phyloP scores from a whole-genome alignment of 768 basidiomycete genomes.

The Pulveroboletus sp. region DNA sequence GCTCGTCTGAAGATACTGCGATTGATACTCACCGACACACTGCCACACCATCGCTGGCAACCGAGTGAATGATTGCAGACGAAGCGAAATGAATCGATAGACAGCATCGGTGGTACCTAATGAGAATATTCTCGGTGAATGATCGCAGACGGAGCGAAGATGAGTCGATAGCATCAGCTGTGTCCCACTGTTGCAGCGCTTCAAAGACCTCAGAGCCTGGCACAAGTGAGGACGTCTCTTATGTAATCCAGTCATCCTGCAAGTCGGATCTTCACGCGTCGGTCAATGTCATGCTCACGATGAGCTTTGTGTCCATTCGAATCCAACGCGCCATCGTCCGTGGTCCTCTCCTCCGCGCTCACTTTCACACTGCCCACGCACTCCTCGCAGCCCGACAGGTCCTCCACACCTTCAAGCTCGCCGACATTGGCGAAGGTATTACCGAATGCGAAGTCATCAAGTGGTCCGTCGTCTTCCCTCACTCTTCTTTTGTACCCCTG shows the following conservation, averaged over 20 bases:
- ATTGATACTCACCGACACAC: too few species aligned
- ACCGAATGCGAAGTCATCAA: slow-evolving; percentile 87
- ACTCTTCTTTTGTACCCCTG: neutral
- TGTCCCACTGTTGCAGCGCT: too few species aligned
- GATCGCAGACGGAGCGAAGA: too few species aligned
- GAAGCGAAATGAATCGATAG: too few species aligned
- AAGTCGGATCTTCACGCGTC: neutral
- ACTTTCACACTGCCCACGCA: slow-evolving; percentile 35
- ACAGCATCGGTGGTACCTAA: too few species aligned
- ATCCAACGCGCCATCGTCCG: slow-evolving; percentile 23
- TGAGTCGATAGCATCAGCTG: too few species aligned
- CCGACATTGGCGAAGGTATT: slow-evolving; percentile 88
- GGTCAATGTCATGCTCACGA: neutral
- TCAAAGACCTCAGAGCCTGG: too few species aligned
- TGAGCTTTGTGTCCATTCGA: slow-evolving; percentile 7
- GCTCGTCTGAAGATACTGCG: too few species aligned
- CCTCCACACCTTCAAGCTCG: slow-evolving; percentile 66
- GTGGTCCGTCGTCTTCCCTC: slow-evolving; percentile 50
- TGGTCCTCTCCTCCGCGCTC: slow-evolving; percentile 25
- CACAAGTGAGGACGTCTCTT: too few species aligned
- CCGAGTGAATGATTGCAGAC: too few species aligned
- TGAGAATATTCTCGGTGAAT: too few species aligned
- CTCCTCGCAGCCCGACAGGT: slow-evolving; percentile 33
- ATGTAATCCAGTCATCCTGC: neutral
- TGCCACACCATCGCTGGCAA: too few species aligned